Percentiles rank a stretch among this genome's conserved stretches.
Evolutionary conservation across 2,329 filamentous ascomycete species (phyloP).

Genomic region (Tolypocladium album): DNA sequence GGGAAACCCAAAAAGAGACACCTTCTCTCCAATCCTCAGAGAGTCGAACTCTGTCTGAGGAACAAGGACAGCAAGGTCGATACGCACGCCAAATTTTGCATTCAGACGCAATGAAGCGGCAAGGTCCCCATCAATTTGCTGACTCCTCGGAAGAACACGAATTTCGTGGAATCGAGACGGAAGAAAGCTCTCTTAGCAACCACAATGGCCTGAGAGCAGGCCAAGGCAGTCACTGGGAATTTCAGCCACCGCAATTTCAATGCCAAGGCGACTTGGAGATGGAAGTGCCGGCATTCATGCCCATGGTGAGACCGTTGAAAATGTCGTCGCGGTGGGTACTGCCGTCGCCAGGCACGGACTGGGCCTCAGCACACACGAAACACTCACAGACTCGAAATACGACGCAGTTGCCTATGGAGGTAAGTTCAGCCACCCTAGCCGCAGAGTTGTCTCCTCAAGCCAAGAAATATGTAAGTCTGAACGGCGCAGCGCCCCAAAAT

Average conservation of each 20-base stretch:
- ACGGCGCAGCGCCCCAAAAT: background rate
- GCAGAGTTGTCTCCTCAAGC: background rate
- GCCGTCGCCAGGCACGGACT: background rate
- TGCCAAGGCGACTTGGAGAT: background rate
- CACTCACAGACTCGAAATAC: background rate
- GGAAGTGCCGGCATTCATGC: background rate
- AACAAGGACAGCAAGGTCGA: background rate
- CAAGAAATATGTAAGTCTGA: background rate
- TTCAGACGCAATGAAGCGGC: background rate
- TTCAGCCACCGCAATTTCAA: background rate
- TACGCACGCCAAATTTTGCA: background rate
- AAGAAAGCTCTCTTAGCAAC: background rate
- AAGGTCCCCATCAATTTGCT: background rate
- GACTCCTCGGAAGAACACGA: background rate
- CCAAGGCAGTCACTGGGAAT: background rate
- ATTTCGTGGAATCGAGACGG: background rate
- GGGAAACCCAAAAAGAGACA: background rate
- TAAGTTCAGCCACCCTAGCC: background rate
- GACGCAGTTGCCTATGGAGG: no score
- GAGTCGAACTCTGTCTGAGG: background rate
- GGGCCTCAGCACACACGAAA: background rate
- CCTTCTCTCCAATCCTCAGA: background rate
- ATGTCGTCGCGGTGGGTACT: background rate
- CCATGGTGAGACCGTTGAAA: background rate
- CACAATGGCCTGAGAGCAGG: background rate